Base-by-base conservation (phyloP, 495 filamentous ascomycete genomes). In the Haplographium delicatum region DNA sequence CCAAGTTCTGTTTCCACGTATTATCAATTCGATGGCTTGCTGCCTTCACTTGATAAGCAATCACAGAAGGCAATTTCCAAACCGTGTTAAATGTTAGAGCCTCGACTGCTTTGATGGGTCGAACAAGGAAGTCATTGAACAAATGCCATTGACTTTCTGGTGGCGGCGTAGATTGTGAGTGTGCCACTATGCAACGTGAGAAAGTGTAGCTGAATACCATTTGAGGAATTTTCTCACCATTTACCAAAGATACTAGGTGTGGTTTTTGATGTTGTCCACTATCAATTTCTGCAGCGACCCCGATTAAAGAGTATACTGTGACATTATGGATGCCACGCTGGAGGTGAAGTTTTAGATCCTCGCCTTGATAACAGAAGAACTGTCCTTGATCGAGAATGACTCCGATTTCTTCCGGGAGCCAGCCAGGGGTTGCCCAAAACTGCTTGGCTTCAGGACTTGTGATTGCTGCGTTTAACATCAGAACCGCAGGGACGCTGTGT, bases 101-200 rank as follows among this genome's bases (percentile, higher is more conserved):
- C 62, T 97, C 91, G 28, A 86, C 84, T 34, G 74, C 70, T 11
- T 82, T 74, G 15, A 95, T 75, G n/a, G 84, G 79, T 4, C 85
- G 79, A 26, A 99, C 93, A 10, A 94, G 71, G 56, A 99, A 99
- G 66, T 99, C 93, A 47, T 99, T 99, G 67, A 99, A 95, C 4
- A 99, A 63, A 60, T 96, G 87, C 93, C 93, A 99, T 53, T 81
- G 80, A 55, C 72, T 79, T 44, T 80, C 71, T 1, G 62, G 63
- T 6, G 80, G 71, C 4, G 74, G 56, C 5, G 73, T 67, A 1
- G 68, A 63, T 18, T 76, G 73, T 2, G 89, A 88, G 20, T 91
- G 79, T 0, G 83, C 85, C 35, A 95, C 88, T 84, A 13, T 15
- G 19, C 19, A 30, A 39, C 26, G 25, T 60, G 8, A 61, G 45